A percentile compares a stretch with the other conserved stretches of the same genome.
Evolutionary conservation across 805 yeast genomes (phyloP).

Genomic region (Candida tallmaniae): DNA sequence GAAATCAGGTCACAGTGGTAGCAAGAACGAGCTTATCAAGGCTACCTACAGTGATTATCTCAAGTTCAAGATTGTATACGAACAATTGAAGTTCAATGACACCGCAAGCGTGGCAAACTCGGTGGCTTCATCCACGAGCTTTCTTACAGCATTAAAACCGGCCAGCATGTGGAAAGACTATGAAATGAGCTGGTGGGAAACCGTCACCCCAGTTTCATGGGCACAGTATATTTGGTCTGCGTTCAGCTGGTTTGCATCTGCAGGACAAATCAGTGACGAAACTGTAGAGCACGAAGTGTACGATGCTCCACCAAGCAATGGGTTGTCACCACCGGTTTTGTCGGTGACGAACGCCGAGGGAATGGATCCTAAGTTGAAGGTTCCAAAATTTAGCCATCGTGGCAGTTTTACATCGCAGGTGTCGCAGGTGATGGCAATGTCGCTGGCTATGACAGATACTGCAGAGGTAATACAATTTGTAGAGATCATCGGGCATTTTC

Average conservation of each 20-base stretch:
- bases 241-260: conserved; percentile 83
- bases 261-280: conserved; percentile 48
- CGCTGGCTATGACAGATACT: conserved; percentile 1
- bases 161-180: not conserved
- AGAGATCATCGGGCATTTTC: conserved; percentile 35
- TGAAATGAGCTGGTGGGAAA: not conserved
- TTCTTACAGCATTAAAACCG: conserved; percentile 1
- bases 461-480: conserved; percentile 10
- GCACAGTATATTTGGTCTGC: conserved; percentile 62
- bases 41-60: conserved; percentile 35
- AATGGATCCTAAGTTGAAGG: not conserved
- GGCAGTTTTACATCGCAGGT: not conserved
- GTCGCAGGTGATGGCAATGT: not conserved
- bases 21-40: conserved; percentile 10
- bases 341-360: conserved; percentile 6
- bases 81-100: conserved; percentile 9
- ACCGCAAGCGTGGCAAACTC: not conserved
- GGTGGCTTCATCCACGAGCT: not conserved
- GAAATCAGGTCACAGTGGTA: too few relatives aligned
- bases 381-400: too few relatives aligned
- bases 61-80: conserved; percentile 31
- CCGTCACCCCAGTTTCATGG: conserved; percentile 41
- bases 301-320: not conserved
- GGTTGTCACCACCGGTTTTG: too few relatives aligned
- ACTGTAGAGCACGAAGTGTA: conserved; percentile 4